Evolutionary conservation across 163 green algal genomes (phyloP).

Genomic region (Chlamydomonas reinhardtii): DNA sequence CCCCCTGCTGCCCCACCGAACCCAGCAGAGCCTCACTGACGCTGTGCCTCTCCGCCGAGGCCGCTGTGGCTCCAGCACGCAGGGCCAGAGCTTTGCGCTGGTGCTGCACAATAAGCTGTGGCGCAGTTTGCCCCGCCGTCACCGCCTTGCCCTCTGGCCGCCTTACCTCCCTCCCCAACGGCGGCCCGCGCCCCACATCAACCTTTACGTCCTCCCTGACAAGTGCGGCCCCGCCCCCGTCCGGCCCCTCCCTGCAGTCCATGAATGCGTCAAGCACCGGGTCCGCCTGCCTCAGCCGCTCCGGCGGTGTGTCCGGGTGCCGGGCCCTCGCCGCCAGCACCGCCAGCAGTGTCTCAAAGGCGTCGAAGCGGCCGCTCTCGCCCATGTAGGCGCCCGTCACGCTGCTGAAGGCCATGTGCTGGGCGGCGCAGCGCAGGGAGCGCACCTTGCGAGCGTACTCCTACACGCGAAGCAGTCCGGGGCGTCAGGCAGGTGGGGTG

Average conservation of each 20-base stretch:
- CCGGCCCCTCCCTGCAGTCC: neutral
- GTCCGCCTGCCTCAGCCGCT: conserved; percentile 10
- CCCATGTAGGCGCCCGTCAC: conserved; percentile 49
- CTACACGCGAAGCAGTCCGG: neutral
- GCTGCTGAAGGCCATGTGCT: conserved; percentile 56
- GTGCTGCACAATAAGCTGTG: too few relatives aligned
- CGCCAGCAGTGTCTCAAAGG: conserved; percentile 55
- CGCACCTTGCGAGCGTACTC: conserved; percentile 22
- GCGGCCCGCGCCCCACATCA: neutral
- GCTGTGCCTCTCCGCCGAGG: too few relatives aligned
- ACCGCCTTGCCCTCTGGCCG: too few relatives aligned
- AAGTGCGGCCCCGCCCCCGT: neutral
- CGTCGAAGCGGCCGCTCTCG: conserved; percentile 52
- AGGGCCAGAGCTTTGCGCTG: too few relatives aligned
- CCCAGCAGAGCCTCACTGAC: neutral
- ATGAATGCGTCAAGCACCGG: conserved; percentile 17
- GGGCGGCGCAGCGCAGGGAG: conserved; percentile 43
- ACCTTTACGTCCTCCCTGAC: neutral
- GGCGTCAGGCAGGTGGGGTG: too few relatives aligned
- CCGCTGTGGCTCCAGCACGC: too few relatives aligned
- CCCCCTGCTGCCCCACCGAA: neutral
- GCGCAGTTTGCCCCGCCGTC: too few relatives aligned
- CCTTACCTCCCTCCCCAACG: too few relatives aligned
- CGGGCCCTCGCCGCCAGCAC: conserved; percentile 26
- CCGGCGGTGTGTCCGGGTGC: conserved; percentile 14